These are phyloP conservation scores for Solanum ahanhuiri DNA, from an alignment of 257 asterid genomes.

Conservation along the genomic window DNA sequence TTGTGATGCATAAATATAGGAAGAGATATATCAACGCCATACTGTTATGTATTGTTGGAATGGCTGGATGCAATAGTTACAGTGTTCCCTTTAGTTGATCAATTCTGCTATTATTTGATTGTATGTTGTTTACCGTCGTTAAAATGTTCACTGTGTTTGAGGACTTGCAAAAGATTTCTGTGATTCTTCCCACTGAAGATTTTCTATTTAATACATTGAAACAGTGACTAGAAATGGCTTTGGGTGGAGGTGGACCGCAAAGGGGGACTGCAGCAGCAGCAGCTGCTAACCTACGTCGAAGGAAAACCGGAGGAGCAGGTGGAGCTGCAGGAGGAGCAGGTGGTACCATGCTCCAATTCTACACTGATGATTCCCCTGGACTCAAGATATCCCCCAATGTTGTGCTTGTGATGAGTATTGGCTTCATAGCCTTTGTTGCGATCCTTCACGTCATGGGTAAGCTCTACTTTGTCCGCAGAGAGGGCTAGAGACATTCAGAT, in stretches of 20 bases:
- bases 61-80: not conserved
- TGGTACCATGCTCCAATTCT: constrained; percentile 13
- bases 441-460: too few relatives aligned
- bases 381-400: too few relatives aligned
- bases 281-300: constrained; percentile 8
- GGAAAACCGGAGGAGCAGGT: not conserved
- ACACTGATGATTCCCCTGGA: constrained; percentile 10
- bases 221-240: constrained; percentile 4
- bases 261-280: constrained; percentile 11
- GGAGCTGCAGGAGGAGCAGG: constrained; percentile 7
- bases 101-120: not conserved
- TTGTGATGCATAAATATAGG: not conserved
- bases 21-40: not conserved
- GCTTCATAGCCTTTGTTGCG: too few relatives aligned
- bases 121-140: not conserved
- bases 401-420: too few relatives aligned
- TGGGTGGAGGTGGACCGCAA: constrained; percentile 9
- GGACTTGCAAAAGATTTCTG: not conserved
- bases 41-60: not conserved
- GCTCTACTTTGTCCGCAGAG: too few relatives aligned
- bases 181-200: not conserved
- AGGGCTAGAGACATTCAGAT: not conserved
- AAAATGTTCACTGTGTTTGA: not conserved
- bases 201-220: not conserved
- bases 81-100: not conserved